Evolutionary conservation across 2,329 filamentous ascomycete genomes (phyloP).

Genomic region (Gnomoniopsis smithogilvyi): DNA sequence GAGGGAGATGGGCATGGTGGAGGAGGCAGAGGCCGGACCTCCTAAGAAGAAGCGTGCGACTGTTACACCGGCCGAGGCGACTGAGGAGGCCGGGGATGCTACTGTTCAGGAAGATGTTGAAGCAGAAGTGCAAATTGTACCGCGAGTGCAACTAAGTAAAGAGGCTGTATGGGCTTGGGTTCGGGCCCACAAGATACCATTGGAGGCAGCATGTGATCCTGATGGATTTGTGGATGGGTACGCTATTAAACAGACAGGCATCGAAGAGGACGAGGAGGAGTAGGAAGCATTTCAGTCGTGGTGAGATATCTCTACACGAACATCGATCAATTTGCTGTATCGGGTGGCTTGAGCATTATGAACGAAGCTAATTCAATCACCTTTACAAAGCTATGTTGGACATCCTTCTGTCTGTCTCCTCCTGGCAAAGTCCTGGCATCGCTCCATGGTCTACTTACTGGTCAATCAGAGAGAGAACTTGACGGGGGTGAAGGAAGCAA

Average conservation of each 20-base stretch:
- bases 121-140: constrained; percentile 31
- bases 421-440: too few relatives aligned
- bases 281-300: background rate
- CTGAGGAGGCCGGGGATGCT: constrained; percentile 22
- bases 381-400: too few relatives aligned
- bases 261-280: constrained; percentile 30
- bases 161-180: constrained; percentile 65
- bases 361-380: too few relatives aligned
- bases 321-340: background rate
- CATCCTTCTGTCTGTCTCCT: too few relatives aligned
- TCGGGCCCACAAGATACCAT: constrained; percentile 54
- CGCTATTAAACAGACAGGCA: constrained; percentile 42
- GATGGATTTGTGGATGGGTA: constrained; percentile 72
- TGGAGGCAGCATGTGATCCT: constrained; percentile 67
- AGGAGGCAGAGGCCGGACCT: constrained; percentile 51
- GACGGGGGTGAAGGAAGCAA: too few relatives aligned
- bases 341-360: background rate
- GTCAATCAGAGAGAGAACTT: too few relatives aligned
- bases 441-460: too few relatives aligned
- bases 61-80: constrained; percentile 7
- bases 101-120: constrained; percentile 26
- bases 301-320: background rate
- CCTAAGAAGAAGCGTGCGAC: constrained; percentile 26
- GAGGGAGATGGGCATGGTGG: constrained; percentile 72
- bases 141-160: constrained; percentile 51